Percentiles rank a stretch among this genome's conserved stretches.
phyloP scores from a whole-genome alignment of 148 eudicot species.

The Dysphania ambrosioides region DNA sequence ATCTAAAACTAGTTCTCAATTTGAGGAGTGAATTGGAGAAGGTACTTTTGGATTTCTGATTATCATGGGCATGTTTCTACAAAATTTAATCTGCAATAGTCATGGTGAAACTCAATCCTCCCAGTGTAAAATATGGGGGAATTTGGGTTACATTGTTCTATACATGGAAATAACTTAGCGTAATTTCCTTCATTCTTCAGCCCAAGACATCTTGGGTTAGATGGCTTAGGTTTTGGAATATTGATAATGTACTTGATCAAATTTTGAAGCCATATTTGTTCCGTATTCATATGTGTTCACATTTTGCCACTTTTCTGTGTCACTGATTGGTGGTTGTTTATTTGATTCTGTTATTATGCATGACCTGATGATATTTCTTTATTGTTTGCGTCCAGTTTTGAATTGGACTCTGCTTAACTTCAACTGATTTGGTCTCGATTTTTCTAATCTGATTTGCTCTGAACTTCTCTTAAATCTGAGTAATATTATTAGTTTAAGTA shows the following conservation, averaged over 20 bases:
- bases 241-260: background rate
- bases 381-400: background rate
- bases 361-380: background rate
- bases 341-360: background rate
- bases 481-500: background rate
- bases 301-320: background rate
- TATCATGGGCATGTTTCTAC: background rate
- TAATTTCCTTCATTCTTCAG: background rate
- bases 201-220: background rate
- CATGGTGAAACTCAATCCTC: background rate
- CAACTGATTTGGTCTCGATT: background rate
- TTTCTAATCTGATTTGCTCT: background rate
- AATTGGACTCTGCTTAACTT: background rate
- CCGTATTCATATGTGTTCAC: background rate
- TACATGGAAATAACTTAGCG: background rate
- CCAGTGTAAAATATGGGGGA: background rate
- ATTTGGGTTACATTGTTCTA: background rate
- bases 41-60: background rate
- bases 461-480: background rate
- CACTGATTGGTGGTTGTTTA: background rate
- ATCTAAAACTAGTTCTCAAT: background rate
- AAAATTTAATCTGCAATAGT: background rate
- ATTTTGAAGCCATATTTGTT: background rate
- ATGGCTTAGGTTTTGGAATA: background rate
- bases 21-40: background rate